A percentile compares a stretch with the other conserved stretches of the same genome.
Evolutionary conservation across 129 eudicot genomes (phyloP).

Genomic region (Silybum marianum): DNA sequence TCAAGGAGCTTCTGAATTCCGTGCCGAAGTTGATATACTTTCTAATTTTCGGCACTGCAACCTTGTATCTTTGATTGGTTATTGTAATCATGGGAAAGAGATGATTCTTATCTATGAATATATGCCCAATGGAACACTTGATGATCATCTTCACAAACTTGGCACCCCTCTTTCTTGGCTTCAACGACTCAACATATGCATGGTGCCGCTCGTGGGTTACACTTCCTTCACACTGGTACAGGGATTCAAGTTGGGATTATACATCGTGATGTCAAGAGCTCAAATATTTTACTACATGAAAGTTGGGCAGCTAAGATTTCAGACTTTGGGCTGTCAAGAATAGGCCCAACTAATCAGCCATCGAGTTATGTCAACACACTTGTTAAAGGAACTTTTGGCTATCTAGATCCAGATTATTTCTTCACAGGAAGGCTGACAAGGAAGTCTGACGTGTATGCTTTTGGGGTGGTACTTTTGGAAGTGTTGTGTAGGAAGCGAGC

Average conservation of each 20-base stretch:
- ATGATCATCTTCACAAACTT: conserved; percentile 31
- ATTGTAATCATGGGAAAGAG: conserved; percentile 24
- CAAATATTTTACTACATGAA: conserved; percentile 25
- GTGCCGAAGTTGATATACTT: conserved; percentile 28
- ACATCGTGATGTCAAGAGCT: conserved; percentile 37
- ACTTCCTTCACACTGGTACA: conserved; percentile 31
- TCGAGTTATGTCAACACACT: conserved; percentile 22
- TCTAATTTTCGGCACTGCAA: conserved; percentile 23
- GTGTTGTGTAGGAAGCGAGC: conserved; percentile 45
- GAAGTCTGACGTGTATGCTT: conserved; percentile 46
- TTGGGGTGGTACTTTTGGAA: conserved; percentile 47
- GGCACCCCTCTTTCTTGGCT: conserved; percentile 31
- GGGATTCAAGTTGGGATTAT: conserved; percentile 19
- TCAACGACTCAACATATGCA: conserved; percentile 37
- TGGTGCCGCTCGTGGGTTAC: conserved; percentile 35
- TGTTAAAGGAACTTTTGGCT: conserved; percentile 39
- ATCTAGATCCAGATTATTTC: conserved; percentile 36
- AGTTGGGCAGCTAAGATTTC: conserved; percentile 32
- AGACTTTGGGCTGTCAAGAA: conserved; percentile 33
- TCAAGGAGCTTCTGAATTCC: conserved; percentile 36
- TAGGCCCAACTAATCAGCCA: conserved; percentile 23
- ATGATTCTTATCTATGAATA: conserved; percentile 37
- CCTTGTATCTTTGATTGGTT: conserved; percentile 31
- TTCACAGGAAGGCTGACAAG: conserved; percentile 26
- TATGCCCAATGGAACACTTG: conserved; percentile 28